phyloP scores from a whole-genome alignment of 495 filamentous ascomycete species.

The Daldinia concentrica region DNA sequence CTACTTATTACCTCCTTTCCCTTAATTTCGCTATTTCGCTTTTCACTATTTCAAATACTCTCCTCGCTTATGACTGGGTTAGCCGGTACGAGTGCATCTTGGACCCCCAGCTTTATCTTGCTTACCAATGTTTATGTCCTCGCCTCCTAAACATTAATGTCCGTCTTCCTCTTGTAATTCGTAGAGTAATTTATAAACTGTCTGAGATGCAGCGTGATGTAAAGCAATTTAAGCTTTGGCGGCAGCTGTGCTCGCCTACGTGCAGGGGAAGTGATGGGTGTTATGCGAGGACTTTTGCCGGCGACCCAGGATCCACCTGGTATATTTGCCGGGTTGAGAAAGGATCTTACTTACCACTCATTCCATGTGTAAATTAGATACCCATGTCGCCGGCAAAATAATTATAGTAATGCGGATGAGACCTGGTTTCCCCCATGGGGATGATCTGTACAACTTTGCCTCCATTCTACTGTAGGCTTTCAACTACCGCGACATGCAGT shows the following conservation, averaged over 20 bases:
- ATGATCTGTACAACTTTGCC: conserved; percentile 6
- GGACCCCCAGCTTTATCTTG: background rate
- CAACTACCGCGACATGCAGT: conserved; percentile 15
- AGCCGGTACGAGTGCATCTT: background rate
- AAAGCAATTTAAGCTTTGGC: background rate
- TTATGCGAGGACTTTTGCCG: conserved; percentile 31
- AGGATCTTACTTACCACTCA: conserved; percentile 29
- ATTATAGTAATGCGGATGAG: conserved; percentile 24
- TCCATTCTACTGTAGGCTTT: conserved; percentile 16
- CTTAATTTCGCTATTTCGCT: background rate
- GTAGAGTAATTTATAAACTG: background rate
- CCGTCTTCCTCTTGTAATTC: background rate
- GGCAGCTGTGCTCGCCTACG: background rate
- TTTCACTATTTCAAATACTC: background rate
- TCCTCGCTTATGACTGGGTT: background rate
- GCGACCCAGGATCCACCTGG: conserved; percentile 21
- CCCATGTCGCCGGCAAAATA: conserved; percentile 43
- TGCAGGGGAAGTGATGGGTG: background rate
- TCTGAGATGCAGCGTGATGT: background rate
- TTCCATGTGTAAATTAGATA: conserved; percentile 30
- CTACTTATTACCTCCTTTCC: background rate
- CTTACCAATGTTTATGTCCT: background rate
- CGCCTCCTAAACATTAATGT: background rate
- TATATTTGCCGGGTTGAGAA: conserved; percentile 35
- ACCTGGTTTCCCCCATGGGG: conserved; percentile 24